These are phyloP conservation scores for Pyricularia pennisetigena DNA, from an alignment of 2,329 filamentous ascomycete genomes.

Conservation along the genomic window DNA sequence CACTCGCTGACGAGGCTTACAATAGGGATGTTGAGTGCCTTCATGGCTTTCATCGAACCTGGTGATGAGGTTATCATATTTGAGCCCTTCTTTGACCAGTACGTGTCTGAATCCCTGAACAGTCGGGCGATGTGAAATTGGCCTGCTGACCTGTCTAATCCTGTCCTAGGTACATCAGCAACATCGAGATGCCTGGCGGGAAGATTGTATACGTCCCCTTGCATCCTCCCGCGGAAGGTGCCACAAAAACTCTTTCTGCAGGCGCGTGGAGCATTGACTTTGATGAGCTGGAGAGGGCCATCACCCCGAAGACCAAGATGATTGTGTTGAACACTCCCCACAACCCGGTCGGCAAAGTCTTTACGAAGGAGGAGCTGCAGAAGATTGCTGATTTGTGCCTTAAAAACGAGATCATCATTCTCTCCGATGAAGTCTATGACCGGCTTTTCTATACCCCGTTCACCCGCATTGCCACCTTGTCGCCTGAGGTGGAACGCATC, in stretches of 20 bases:
- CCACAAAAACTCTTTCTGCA: constrained; percentile 69
- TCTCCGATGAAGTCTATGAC: constrained; percentile 91
- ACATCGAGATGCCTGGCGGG: constrained; percentile 96
- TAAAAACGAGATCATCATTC: constrained; percentile 86
- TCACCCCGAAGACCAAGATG: constrained; percentile 89
- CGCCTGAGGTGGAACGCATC: constrained; percentile 76
- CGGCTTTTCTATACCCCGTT: constrained; percentile 92
- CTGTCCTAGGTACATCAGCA: constrained; percentile 69
- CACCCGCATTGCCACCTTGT: constrained; percentile 82
- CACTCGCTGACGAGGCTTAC: not conserved
- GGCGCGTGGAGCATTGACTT: constrained; percentile 85
- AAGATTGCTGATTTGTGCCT: constrained; percentile 82
- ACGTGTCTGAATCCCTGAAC: constrained; percentile 6
- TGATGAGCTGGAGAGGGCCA: constrained; percentile 66
- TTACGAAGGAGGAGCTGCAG: constrained; percentile 72
- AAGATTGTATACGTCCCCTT: constrained; percentile 94
- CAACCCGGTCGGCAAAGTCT: constrained; percentile 96
- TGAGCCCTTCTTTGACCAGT: constrained; percentile 98
- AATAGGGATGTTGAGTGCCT: constrained; percentile 81
- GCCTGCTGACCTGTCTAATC: constrained; percentile 4
- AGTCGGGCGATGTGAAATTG: constrained; percentile 12
- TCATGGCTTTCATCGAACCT: constrained; percentile 93
- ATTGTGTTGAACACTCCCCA: constrained; percentile 81
- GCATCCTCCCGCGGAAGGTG: constrained; percentile 75
- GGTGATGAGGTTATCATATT: constrained; percentile 97